phyloP scores from a whole-genome alignment of 257 asterid genomes.

The Echites panduratus region DNA sequence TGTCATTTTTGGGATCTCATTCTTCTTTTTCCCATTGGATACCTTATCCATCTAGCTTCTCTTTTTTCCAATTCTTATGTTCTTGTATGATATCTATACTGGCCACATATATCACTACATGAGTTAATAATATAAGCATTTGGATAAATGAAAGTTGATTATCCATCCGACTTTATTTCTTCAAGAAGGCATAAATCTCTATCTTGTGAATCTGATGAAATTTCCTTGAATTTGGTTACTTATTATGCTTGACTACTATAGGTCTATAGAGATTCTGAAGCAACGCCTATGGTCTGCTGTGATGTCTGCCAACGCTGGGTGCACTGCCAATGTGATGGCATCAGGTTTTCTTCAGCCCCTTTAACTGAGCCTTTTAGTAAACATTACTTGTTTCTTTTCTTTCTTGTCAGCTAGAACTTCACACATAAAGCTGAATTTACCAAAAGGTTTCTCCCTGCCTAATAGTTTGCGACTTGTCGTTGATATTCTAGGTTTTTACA shows the following conservation, averaged over 20 bases:
- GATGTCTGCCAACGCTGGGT: constrained; percentile 98
- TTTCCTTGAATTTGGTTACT: constrained; percentile 15
- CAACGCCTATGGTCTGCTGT: constrained; percentile 99
- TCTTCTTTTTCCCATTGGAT: not conserved
- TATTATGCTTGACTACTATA: constrained; percentile 28
- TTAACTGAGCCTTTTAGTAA: constrained; percentile 7
- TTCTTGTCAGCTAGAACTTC: not conserved
- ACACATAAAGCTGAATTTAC: not conserved
- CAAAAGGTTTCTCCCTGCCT: not conserved
- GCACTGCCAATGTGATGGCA: constrained; percentile 94
- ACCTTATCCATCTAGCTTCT: not conserved
- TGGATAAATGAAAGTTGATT: not conserved
- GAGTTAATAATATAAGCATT: not conserved
- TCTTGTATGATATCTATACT: not conserved
- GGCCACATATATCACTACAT: not conserved
- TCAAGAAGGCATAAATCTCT: not conserved
- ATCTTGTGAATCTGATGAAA: not conserved
- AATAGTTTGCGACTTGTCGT: not conserved
- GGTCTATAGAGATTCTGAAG: constrained; percentile 98
- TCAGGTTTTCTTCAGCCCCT: constrained; percentile 50
- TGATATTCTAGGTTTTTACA: not conserved
- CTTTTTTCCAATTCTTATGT: not conserved
- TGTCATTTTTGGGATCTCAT: not conserved
- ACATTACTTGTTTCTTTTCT: not conserved
- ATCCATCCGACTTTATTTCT: not conserved